Base-by-base conservation (phyloP, 1,284 basidiomycete species). In the Moesziomyces sp. region DNA sequence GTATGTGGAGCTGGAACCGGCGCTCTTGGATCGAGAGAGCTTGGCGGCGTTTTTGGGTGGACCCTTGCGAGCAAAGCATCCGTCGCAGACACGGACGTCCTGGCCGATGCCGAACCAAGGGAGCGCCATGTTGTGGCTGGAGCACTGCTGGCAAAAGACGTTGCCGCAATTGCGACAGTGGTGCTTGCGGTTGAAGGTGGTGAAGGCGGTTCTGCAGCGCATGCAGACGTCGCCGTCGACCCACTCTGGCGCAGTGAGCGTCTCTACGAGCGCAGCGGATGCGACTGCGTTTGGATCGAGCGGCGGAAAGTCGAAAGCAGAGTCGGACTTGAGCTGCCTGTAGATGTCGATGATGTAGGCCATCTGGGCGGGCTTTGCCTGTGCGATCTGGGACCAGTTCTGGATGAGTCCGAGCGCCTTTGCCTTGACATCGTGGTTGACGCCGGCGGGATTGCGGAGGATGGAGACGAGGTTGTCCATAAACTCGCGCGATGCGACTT, bases 151-250 rank as follows among this genome's bases (percentile, higher is more conserved):
- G 85, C 97, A 95, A 82, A 97, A 99, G 19, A 99, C 93, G 80
- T 92, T 91, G 10, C 97, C 97, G 85, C 97, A 99, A 85, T 98
- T 98, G 9, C 97, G 90, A 84, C 97, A 99, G 84, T 99, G 97
- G 83, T 99, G 97, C 84, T 98, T 98, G 62, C 97, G 90, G 83
- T 97, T 98, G 44, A 95, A 97, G 79, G 97, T 96, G 1, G 91
- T 91, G 86, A 99, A 99, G 0, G 92, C 85, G 0, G 92, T 91
- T 21, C 97, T 89, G 85, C 97, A 99, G 24, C 94, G 90, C 75
- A 97, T 89, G 85, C 97, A 99, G 14, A 95, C 91, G 35, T 96
- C 92, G 1, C 93, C 93, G 83, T 99, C 96, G 46, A 93, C 91
- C 96, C 96, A 99, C 79, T 96, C 93, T 0, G 96, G 96, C 0